These are phyloP conservation scores for Schizophyllum amplum DNA, from an alignment of 1,284 basidiomycete species.

Conservation along the genomic window DNA sequence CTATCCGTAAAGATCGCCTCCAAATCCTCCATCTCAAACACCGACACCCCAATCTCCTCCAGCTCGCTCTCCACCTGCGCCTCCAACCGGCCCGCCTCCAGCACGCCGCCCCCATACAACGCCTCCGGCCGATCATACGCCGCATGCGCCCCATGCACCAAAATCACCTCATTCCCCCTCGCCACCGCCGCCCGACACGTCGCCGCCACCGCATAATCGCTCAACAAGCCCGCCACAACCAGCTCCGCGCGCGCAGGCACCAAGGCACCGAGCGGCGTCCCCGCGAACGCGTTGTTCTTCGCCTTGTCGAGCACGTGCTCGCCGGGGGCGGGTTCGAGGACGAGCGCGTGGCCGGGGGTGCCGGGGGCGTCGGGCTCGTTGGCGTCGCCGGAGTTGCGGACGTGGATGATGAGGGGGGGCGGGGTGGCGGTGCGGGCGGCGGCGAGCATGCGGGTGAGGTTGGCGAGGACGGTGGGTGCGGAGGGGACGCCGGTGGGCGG, in stretches of 20 bases:
- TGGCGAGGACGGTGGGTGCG: constrained; percentile 31
- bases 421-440: constrained; percentile 38
- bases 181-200: constrained; percentile 56
- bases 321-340: constrained; percentile 35
- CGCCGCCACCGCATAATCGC: constrained; percentile 57
- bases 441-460: constrained; percentile 41
- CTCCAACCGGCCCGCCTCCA: constrained; percentile 42
- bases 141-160: constrained; percentile 56
- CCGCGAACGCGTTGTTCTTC: constrained; percentile 63
- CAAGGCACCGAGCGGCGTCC: constrained; percentile 40
- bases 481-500: constrained; percentile 44
- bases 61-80: constrained; percentile 53
- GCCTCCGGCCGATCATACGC: constrained; percentile 59
- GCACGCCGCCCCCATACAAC: constrained; percentile 44
- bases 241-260: constrained; percentile 47
- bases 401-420: constrained; percentile 54
- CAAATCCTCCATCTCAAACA: constrained; percentile 58
- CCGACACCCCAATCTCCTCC: constrained; percentile 53
- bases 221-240: constrained; percentile 58
- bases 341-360: constrained; percentile 49
- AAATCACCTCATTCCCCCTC: constrained; percentile 54
- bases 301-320: constrained; percentile 55
- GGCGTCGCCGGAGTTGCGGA: constrained; percentile 52
- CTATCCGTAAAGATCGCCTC: constrained; percentile 36
- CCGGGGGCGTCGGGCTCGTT: constrained; percentile 51